These are phyloP conservation scores for Nectriaceae sp. DNA, from an alignment of 2,329 filamentous ascomycete species.

Conservation along the genomic window DNA sequence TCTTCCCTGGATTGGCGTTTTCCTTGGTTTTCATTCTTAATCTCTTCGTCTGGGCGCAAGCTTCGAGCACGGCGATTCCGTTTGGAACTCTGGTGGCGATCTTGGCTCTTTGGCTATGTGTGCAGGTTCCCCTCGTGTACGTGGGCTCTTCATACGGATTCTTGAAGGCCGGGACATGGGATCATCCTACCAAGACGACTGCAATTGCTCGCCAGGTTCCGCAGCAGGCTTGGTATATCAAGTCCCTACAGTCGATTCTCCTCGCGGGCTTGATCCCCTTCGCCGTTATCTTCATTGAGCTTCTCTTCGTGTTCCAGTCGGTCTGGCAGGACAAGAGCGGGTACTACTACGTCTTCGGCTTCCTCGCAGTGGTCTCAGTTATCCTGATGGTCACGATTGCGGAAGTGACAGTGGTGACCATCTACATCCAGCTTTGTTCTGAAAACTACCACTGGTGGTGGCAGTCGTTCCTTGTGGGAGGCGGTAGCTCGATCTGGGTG, in stretches of 20 bases:
- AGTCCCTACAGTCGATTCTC: conserved; percentile 63
- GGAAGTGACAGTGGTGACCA: conserved; percentile 80
- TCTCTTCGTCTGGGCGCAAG: conserved; percentile 87
- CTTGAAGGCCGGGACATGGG: conserved; percentile 66
- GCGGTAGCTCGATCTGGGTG: conserved; percentile 76
- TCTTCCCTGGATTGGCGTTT: conserved; percentile 81
- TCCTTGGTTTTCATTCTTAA: conserved; percentile 77
- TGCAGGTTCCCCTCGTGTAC: conserved; percentile 85
- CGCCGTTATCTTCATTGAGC: conserved; percentile 84
- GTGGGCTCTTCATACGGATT: conserved; percentile 78
- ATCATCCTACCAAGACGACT: conserved; percentile 79
- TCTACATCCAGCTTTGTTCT: conserved; percentile 79
- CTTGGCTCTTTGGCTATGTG: conserved; percentile 76
- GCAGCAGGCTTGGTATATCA: conserved; percentile 73
- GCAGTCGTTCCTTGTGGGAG: conserved; percentile 81
- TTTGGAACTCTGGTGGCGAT: conserved; percentile 77
- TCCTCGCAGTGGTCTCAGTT: conserved; percentile 71
- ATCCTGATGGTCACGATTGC: conserved; percentile 77
- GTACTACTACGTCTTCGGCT: conserved; percentile 91
- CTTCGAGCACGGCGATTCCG: conserved; percentile 83
- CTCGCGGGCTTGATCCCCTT: conserved; percentile 81
- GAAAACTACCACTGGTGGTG: conserved; percentile 95
- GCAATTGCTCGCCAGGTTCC: conserved; percentile 74
- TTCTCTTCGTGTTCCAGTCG: conserved; percentile 84
- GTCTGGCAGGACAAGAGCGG: conserved; percentile 89